Conservation (phyloP, 2,329 filamentous ascomycete genomes). For the Alternaria burnsii region DNA sequence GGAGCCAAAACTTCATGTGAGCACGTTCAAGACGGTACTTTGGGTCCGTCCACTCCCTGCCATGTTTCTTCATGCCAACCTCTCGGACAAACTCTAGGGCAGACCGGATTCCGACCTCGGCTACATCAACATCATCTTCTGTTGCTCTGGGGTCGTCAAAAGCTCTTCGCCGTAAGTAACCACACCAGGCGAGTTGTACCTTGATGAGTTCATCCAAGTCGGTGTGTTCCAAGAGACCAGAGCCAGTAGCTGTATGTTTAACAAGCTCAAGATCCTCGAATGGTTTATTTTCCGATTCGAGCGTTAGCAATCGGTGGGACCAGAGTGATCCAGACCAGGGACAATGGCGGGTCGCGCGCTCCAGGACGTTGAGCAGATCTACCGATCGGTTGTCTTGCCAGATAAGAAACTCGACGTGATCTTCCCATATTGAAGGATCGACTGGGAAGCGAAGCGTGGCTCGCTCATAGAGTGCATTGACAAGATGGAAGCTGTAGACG, state of each 20-base stretch:
- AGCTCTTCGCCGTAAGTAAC: constrained; percentile 85
- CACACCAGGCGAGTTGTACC: constrained; percentile 94
- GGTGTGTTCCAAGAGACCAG: constrained; percentile 81
- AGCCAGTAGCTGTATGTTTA: constrained; percentile 90
- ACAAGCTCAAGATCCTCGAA: constrained; percentile 87
- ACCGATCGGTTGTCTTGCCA: constrained; percentile 57
- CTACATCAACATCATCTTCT: constrained; percentile 82
- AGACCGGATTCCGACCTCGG: constrained; percentile 85
- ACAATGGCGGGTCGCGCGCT: constrained; percentile 86
- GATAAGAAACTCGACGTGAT: constrained; percentile 78
- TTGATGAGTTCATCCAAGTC: constrained; percentile 89
- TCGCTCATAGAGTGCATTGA: constrained; percentile 76
- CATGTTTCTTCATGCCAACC: constrained; percentile 80
- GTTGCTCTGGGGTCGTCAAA: constrained; percentile 75
- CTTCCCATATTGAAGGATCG: constrained; percentile 81
- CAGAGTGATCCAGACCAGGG: constrained; percentile 92
- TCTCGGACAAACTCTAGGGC: constrained; percentile 85
- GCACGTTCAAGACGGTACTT: constrained; percentile 89
- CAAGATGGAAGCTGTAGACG: constrained; percentile 61
- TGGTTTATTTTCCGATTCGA: constrained; percentile 77
- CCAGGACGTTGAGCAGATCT: constrained; percentile 73
- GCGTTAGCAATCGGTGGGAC: constrained; percentile 86
- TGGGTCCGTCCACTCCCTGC: constrained; percentile 79
- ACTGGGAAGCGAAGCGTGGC: constrained; percentile 77
- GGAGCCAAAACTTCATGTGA: constrained; percentile 88